Conservation (phyloP, 164 flowering plant species). For the Cinnamomum chago region DNA sequence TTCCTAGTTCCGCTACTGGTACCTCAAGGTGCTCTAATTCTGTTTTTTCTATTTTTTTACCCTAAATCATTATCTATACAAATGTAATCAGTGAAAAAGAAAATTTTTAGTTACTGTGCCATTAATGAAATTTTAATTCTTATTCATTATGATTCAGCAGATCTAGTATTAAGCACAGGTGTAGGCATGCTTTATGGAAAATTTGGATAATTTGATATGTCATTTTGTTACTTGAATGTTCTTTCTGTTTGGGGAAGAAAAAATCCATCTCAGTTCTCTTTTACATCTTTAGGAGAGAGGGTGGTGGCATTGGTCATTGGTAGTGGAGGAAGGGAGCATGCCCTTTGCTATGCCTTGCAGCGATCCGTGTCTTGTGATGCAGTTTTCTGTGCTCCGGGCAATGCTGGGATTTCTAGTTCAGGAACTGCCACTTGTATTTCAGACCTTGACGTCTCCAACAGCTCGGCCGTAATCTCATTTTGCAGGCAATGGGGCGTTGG, state of each 20-base stretch:
- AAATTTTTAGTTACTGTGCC: no score
- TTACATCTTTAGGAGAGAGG: constrained; percentile 38
- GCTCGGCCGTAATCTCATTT: constrained; percentile 68
- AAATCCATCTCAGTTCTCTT: background rate
- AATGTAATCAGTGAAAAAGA: no score
- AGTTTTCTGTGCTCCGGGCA: constrained; percentile 95
- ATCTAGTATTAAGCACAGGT: background rate
- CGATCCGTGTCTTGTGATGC: constrained; percentile 76
- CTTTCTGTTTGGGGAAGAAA: background rate
- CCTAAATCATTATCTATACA: no score
- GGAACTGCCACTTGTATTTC: constrained; percentile 85
- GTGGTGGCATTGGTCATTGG: constrained; percentile 87
- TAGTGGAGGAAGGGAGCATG: constrained; percentile 96
- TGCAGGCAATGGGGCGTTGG: constrained; percentile 74
- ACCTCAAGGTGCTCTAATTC: no score
- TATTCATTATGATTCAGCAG: background rate
- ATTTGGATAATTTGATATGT: background rate
- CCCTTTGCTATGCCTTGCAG: constrained; percentile 85
- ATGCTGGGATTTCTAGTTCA: constrained; percentile 85
- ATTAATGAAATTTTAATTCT: background rate
- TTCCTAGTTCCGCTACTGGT: no score
- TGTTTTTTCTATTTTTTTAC: no score
- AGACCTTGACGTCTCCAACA: constrained; percentile 64
- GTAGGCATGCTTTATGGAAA: background rate
- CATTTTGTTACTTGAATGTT: background rate